These are phyloP conservation scores for Crithidia bombi DNA, from an alignment of 208 protist species.

Conservation along the genomic window DNA sequence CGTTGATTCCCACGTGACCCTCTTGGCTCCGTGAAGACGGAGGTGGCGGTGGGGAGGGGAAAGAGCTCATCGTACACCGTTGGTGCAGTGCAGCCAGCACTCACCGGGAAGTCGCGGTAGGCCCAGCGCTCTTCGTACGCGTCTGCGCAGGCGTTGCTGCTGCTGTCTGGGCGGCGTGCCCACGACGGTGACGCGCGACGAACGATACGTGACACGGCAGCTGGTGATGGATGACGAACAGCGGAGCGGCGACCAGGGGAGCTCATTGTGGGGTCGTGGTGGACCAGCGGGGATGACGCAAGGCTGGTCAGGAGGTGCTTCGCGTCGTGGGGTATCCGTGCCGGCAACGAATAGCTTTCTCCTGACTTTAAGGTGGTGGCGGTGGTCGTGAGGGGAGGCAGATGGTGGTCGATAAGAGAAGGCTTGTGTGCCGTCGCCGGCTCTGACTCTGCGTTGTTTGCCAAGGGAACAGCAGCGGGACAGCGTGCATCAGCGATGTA, in stretches of 20 bases:
- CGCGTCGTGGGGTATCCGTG: neutral
- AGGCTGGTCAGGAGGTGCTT: no score
- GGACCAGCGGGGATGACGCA: no score
- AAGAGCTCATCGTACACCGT: conserved; percentile 40
- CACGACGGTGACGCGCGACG: conserved; percentile 1
- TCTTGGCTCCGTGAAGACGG: conserved; percentile 13
- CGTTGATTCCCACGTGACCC: no score
- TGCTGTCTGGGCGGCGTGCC: neutral
- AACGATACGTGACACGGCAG: conserved; percentile 1
- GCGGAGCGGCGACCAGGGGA: neutral
- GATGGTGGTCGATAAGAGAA: no score
- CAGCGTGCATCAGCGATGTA: neutral
- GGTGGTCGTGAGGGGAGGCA: no score
- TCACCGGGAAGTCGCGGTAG: conserved; percentile 24
- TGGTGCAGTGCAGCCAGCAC: conserved; percentile 10
- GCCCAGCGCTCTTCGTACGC: conserved; percentile 27
- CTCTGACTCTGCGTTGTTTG: neutral
- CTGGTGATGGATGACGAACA: neutral
- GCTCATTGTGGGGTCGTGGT: no score
- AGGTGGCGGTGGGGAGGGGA: conserved; percentile 24
- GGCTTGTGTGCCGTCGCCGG: no score
- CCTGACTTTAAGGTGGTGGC: no score
- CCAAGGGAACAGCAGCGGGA: neutral
- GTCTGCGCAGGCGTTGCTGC: neutral
- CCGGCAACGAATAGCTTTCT: neutral